A percentile compares a stretch with the other conserved stretches of the same genome.
phyloP scores from a whole-genome alignment of 2,329 filamentous ascomycete genomes.

The Aspergillus pseudoterreus region DNA sequence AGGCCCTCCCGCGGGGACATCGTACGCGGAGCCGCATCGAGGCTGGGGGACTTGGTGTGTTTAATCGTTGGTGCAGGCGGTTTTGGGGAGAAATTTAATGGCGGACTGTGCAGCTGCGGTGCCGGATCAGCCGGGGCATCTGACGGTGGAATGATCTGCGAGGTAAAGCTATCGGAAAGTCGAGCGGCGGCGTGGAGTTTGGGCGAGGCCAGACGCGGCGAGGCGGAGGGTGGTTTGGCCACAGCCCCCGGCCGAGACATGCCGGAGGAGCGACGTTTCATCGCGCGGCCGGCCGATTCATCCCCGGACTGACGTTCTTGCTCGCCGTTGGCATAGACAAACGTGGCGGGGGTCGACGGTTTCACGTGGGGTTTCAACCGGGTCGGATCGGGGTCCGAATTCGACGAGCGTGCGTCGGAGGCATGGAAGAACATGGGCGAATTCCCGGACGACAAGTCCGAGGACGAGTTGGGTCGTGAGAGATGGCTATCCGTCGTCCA shows the following conservation, averaged over 20 bases:
- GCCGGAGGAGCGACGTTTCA: slow-evolving; percentile 29
- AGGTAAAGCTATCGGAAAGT: slow-evolving; percentile 19
- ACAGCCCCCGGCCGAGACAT: slow-evolving; percentile 22
- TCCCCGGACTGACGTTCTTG: slow-evolving; percentile 29
- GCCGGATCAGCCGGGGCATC: slow-evolving; percentile 20
- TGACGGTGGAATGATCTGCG: slow-evolving; percentile 15
- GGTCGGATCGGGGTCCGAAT: slow-evolving; percentile 30
- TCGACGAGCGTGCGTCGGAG: slow-evolving; percentile 62
- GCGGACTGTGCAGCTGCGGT: slow-evolving; percentile 18
- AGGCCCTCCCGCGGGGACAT: slow-evolving; percentile 19
- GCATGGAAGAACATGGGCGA: slow-evolving; percentile 86
- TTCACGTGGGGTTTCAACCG: slow-evolving; percentile 25
- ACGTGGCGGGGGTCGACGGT: slow-evolving; percentile 25
- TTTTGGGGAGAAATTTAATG: slow-evolving; percentile 15
- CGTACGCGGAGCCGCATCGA: slow-evolving; percentile 25
- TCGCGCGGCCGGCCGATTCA: slow-evolving; percentile 8
- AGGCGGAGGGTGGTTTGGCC: slow-evolving; percentile 21
- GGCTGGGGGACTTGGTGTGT: slow-evolving; percentile 32
- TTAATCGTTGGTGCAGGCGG: slow-evolving; percentile 15
- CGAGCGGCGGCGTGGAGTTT: slow-evolving; percentile 24
- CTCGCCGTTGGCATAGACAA: slow-evolving; percentile 37
- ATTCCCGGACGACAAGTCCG: slow-evolving; percentile 27
- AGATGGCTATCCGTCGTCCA: slow-evolving; percentile 32
- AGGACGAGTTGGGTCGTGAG: slow-evolving; percentile 33
- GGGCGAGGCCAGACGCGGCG: slow-evolving; percentile 30